Evolutionary conservation across 2,329 filamentous ascomycete genomes (phyloP).

Genomic region (Corynespora cassiicola): DNA sequence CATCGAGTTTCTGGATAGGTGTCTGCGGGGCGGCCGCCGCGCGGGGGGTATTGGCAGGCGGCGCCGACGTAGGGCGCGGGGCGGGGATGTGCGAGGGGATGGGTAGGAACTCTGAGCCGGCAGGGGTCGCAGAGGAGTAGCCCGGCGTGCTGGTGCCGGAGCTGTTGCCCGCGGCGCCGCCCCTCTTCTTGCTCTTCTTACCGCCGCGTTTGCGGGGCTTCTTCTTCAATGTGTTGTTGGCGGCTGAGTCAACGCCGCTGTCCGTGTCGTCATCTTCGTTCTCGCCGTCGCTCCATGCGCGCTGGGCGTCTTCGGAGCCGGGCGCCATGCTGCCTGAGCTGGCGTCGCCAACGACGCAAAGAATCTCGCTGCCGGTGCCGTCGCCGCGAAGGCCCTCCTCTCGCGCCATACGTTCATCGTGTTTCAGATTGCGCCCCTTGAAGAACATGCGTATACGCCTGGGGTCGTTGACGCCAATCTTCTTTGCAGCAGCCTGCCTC

Average conservation of each 20-base stretch:
- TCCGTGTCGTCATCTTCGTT: constrained; percentile 49
- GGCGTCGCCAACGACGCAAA: constrained; percentile 64
- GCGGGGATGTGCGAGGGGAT: constrained; percentile 43
- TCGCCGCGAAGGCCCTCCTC: constrained; percentile 65
- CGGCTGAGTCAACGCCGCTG: constrained; percentile 31
- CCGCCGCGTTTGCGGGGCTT: constrained; percentile 41
- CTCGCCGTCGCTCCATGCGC: constrained; percentile 38
- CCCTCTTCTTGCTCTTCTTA: constrained; percentile 54
- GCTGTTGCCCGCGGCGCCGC: constrained; percentile 50
- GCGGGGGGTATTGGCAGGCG: constrained; percentile 45
- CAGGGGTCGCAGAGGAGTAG: constrained; percentile 33
- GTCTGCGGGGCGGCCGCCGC: constrained; percentile 40
- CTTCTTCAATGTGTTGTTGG: constrained; percentile 33
- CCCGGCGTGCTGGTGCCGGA: constrained; percentile 51
- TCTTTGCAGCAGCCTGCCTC: constrained; percentile 69
- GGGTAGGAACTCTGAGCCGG: constrained; percentile 46
- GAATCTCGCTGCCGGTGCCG: constrained; percentile 64
- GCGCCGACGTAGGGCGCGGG: constrained; percentile 40
- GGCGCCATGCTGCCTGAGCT: constrained; percentile 49
- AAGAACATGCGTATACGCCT: constrained; percentile 72
- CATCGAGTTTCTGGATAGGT: constrained; percentile 66
- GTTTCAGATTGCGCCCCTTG: constrained; percentile 74
- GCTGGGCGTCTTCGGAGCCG: constrained; percentile 42
- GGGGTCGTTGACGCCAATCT: constrained; percentile 67
- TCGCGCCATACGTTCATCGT: constrained; percentile 63